phyloP scores from a whole-genome alignment of 345 rosid species.

The Euclidium syriacum region DNA sequence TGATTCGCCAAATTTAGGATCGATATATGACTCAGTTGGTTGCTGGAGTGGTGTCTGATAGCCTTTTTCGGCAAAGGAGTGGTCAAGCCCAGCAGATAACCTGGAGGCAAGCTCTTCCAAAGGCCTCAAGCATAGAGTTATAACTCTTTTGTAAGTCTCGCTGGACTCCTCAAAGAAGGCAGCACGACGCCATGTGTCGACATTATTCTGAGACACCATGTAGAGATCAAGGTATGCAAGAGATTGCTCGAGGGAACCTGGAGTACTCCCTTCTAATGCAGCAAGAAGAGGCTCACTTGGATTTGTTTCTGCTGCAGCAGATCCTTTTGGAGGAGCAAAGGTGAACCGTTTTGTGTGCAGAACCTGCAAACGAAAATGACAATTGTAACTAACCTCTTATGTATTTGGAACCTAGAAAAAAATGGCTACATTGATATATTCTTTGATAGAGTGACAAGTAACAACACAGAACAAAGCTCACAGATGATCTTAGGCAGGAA shows the following conservation, averaged over 20 bases:
- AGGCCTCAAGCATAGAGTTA: conserved; percentile 71
- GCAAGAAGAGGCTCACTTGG: conserved; percentile 91
- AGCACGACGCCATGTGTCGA: conserved; percentile 90
- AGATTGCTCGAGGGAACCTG: conserved; percentile 66
- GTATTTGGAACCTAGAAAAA: conserved; percentile 32
- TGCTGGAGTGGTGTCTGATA: conserved; percentile 41
- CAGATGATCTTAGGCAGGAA: neutral
- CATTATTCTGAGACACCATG: conserved; percentile 90
- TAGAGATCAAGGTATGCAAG: conserved; percentile 94
- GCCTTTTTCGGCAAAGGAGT: conserved; percentile 39
- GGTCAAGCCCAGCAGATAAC: conserved; percentile 54
- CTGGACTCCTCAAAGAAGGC: conserved; percentile 93
- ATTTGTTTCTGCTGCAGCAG: conserved; percentile 97
- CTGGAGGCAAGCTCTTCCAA: conserved; percentile 70
- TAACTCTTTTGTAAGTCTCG: conserved; percentile 83
- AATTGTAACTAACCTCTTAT: conserved; percentile 39
- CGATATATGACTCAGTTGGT: conserved; percentile 39
- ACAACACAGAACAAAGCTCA: conserved; percentile 1
- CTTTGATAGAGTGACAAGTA: neutral
- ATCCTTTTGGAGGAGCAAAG: conserved; percentile 92
- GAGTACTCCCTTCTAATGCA: conserved; percentile 68
- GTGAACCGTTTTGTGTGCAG: conserved; percentile 65
- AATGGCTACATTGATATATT: neutral
- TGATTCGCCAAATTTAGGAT: conserved; percentile 47
- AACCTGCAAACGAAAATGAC: conserved; percentile 39